phyloP scores from a whole-genome alignment of 169 alveolate species.

The Perkinsus chesapeaki region DNA sequence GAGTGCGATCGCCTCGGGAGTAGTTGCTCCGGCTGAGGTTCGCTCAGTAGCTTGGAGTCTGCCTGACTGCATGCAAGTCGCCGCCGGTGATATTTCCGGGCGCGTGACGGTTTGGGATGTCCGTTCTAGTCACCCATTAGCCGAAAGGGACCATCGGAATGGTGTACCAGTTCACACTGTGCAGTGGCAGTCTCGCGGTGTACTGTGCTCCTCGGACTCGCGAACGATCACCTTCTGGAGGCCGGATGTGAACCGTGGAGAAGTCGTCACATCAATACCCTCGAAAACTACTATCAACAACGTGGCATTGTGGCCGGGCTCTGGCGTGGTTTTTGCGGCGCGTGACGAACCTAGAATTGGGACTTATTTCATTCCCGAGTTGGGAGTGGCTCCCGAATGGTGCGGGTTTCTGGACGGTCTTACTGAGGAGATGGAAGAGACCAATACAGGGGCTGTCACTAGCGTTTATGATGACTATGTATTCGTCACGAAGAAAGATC shows the following conservation, averaged over 20 bases:
- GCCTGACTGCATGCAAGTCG: background rate
- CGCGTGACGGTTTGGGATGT: conserved; percentile 25
- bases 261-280: background rate
- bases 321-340: conserved; percentile 74
- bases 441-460: conserved; percentile 23
- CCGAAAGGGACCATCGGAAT: conserved; percentile 24
- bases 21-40: background rate
- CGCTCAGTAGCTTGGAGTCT: background rate
- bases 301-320: conserved; percentile 39
- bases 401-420: conserved; percentile 75
- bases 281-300: background rate
- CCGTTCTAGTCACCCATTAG: conserved; percentile 28
- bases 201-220: background rate
- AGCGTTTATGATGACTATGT: conserved; percentile 75
- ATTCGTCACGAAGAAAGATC: conserved; percentile 70
- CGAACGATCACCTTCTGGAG: background rate
- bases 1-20: background rate
- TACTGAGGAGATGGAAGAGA: conserved; percentile 83
- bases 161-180: conserved; percentile 28
- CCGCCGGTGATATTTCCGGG: conserved; percentile 9
- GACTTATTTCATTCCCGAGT: conserved; percentile 64
- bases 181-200: conserved; percentile 41
- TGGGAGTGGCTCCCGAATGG: conserved; percentile 87
- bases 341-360: conserved; percentile 74
- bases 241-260: background rate